Conservation (phyloP, 495 filamentous ascomycete species). For the Talaromyces thailandensis region DNA sequence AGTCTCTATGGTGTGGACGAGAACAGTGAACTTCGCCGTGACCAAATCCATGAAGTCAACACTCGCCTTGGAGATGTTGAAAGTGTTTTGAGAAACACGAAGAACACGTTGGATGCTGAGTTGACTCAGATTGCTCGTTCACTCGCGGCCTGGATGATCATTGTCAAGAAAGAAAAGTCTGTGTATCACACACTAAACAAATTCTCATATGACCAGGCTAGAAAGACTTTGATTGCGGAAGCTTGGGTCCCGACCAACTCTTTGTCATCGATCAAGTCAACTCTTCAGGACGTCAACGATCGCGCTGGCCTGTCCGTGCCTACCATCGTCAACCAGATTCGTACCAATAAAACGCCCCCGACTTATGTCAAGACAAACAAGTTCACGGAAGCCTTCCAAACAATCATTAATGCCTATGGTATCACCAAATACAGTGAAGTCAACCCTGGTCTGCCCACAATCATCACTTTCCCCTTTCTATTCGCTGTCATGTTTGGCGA, state of each 20-base stretch:
- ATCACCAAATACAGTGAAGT: constrained; percentile 94
- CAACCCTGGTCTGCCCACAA: constrained; percentile 90
- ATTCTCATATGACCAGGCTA: constrained; percentile 90
- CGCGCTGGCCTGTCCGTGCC: constrained; percentile 88
- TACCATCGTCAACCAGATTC: constrained; percentile 95
- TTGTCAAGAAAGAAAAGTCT: constrained; percentile 96
- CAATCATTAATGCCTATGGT: constrained; percentile 97
- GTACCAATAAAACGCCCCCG: constrained; percentile 90
- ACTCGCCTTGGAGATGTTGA: constrained; percentile 79
- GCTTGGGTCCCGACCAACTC: constrained; percentile 94
- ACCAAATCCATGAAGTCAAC: constrained; percentile 96
- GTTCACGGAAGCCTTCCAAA: constrained; percentile 97
- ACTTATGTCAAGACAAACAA: constrained; percentile 96
- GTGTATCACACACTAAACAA: constrained; percentile 95
- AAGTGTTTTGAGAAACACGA: constrained; percentile 91
- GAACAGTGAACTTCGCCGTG: constrained; percentile 83
- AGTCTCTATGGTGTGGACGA: constrained; percentile 95
- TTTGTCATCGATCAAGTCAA: constrained; percentile 86
- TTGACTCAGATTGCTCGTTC: constrained; percentile 85
- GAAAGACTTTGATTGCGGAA: constrained; percentile 95
- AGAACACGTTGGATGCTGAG: constrained; percentile 87
- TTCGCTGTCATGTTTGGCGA: constrained; percentile 99
- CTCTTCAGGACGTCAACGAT: constrained; percentile 92
- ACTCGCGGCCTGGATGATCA: constrained; percentile 89
- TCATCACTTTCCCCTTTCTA: constrained; percentile 94